Evolutionary conservation across 164 flowering plant species (phyloP).

Genomic region (Vitis rupestris): DNA sequence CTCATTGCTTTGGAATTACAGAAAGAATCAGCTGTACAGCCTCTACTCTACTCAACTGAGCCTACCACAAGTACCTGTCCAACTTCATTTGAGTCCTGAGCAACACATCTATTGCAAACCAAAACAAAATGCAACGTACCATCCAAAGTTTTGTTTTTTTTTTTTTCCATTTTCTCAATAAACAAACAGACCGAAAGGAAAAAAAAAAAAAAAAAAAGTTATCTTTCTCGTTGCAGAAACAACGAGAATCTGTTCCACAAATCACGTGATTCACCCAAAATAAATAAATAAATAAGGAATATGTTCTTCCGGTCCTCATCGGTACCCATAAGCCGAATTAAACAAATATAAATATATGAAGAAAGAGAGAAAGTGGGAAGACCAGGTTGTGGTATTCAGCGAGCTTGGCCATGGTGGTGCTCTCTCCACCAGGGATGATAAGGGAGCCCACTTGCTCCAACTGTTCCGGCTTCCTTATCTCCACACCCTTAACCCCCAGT

Average conservation of each 20-base stretch:
- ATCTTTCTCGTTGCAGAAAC: neutral
- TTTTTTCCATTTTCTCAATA: neutral
- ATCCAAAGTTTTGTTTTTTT: too few species aligned
- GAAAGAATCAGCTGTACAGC: too few species aligned
- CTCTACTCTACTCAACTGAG: too few species aligned
- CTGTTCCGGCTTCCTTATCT: constrained; percentile 89
- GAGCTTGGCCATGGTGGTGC: constrained; percentile 98
- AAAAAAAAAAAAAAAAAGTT: neutral
- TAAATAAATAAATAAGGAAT: too few species aligned
- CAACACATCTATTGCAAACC: too few species aligned
- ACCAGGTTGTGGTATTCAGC: constrained; percentile 91
- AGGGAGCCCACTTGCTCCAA: constrained; percentile 55
- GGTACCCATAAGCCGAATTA: too few species aligned
- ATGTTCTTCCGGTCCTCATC: too few species aligned
- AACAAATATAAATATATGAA: neutral
- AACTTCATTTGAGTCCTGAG: too few species aligned
- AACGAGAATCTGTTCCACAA: neutral
- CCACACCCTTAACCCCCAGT: constrained; percentile 84
- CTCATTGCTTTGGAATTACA: too few species aligned
- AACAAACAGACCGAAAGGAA: neutral
- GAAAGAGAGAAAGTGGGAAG: constrained; percentile 7
- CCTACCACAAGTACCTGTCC: too few species aligned
- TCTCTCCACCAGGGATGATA: constrained; percentile 96
- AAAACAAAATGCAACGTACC: too few species aligned
- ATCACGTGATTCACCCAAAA: too few species aligned